phyloP scores from a whole-genome alignment of 805 yeast genomes.

The Metschnikowia koreensis region DNA sequence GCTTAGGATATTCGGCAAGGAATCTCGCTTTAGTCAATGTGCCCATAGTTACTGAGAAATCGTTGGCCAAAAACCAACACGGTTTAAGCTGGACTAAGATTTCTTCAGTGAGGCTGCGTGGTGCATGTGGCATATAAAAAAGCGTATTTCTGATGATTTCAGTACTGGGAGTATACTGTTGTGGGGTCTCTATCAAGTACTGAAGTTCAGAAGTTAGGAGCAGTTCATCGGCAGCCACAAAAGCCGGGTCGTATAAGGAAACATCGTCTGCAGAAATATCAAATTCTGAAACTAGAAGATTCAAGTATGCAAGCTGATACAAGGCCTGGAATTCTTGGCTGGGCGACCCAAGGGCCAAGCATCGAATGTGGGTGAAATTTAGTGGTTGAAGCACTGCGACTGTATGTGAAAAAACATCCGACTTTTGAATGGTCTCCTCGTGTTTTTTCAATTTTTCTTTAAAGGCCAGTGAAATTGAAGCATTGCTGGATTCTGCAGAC shows the following conservation, averaged over 20 bases:
- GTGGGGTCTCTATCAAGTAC: slow-evolving; percentile 17
- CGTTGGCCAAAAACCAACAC: slow-evolving; percentile 47
- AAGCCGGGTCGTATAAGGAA: slow-evolving; percentile 66
- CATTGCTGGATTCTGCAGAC: background rate
- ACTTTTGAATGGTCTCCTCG: background rate
- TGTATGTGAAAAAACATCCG: background rate
- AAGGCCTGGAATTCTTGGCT: slow-evolving; percentile 55
- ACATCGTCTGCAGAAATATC: slow-evolving; percentile 22
- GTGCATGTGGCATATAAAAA: slow-evolving; percentile 76
- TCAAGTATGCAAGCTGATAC: slow-evolving; percentile 62
- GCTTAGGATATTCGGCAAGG: slow-evolving; percentile 40
- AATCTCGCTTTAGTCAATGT: slow-evolving; percentile 45
- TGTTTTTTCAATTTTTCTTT: slow-evolving; percentile 1
- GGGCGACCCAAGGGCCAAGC: slow-evolving; percentile 73
- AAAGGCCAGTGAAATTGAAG: background rate
- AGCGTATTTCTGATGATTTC: slow-evolving; percentile 26
- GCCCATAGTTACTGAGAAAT: slow-evolving; percentile 53
- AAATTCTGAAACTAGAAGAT: slow-evolving; percentile 34
- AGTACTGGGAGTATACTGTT: background rate
- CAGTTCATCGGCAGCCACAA: slow-evolving; percentile 43
- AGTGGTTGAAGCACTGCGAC: slow-evolving; percentile 1
- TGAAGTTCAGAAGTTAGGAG: slow-evolving; percentile 20
- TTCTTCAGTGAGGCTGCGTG: slow-evolving; percentile 49
- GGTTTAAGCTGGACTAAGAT: slow-evolving; percentile 37
- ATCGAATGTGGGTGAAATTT: slow-evolving; percentile 43